These are phyloP conservation scores for Scalesia atractyloides DNA, from an alignment of 129 eudicot species.

Conservation along the genomic window DNA sequence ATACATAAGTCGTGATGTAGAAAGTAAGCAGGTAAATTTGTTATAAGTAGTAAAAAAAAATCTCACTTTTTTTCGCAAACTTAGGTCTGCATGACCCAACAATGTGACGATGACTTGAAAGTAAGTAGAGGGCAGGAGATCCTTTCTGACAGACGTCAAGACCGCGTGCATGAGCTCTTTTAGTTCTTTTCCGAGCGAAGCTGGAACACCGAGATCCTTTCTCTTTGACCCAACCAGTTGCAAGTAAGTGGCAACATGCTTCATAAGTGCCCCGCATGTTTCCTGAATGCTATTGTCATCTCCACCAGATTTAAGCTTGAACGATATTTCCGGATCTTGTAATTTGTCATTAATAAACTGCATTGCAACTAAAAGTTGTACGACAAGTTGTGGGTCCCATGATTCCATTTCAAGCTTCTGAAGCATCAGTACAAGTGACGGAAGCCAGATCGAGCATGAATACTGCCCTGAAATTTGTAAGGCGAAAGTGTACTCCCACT, in stretches of 20 bases:
- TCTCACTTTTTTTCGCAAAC: conserved; percentile 66
- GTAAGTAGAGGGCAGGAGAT: conserved; percentile 64
- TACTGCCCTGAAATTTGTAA: conserved; percentile 67
- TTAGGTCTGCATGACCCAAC: conserved; percentile 50
- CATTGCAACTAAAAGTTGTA: conserved; percentile 61
- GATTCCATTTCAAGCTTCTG: conserved; percentile 45
- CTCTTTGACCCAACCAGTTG: conserved; percentile 56
- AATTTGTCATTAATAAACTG: conserved; percentile 62
- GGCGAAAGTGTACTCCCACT: conserved; percentile 85
- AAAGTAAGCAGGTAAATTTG: conserved; percentile 1
- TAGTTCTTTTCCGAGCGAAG: conserved; percentile 53
- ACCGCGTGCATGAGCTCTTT: conserved; percentile 59
- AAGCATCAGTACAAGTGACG: conserved; percentile 69
- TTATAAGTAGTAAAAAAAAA: background rate
- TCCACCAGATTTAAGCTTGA: conserved; percentile 76
- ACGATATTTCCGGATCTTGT: conserved; percentile 80
- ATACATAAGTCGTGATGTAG: conserved; percentile 11
- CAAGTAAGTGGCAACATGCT: conserved; percentile 60
- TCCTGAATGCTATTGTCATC: conserved; percentile 58
- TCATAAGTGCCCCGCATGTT: conserved; percentile 64
- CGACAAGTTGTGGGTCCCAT: conserved; percentile 42
- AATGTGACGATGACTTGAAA: conserved; percentile 56
- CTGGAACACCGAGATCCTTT: conserved; percentile 49
- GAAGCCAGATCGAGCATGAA: conserved; percentile 83
- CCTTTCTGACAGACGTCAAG: conserved; percentile 49